Evolutionary conservation across 1,139 yeast genomes (phyloP).

Genomic region (Blastobotrys malaysiensis): DNA sequence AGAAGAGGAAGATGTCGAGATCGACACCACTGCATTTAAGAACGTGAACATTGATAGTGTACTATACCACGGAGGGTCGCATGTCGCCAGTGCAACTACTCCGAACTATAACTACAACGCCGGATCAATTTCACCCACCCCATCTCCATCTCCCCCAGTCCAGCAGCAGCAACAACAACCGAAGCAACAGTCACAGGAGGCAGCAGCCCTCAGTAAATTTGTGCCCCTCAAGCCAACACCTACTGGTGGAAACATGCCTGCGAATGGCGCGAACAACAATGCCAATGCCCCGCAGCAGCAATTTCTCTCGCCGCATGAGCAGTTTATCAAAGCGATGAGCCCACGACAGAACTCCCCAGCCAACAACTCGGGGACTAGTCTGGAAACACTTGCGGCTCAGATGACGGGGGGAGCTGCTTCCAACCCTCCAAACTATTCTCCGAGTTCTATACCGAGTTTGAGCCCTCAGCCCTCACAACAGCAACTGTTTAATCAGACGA

Average conservation of each 20-base stretch:
- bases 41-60: conserved; percentile 37
- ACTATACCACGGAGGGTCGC: conserved; percentile 35
- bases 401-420: not conserved
- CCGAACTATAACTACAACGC: conserved; percentile 13
- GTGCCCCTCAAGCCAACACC: conserved; percentile 11
- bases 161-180: conserved; percentile 1
- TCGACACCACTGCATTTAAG: conserved; percentile 32
- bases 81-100: conserved; percentile 25
- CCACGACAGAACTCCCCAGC: conserved; percentile 2
- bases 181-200: not conserved
- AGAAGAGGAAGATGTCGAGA: conserved; percentile 33
- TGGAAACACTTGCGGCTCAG: not conserved
- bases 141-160: conserved; percentile 15
- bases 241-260: not conserved
- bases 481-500: not conserved
- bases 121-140: conserved; percentile 12
- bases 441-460: not conserved
- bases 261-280: not conserved
- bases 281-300: conserved; percentile 1
- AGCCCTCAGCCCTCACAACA: not conserved
- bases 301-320: conserved; percentile 11
- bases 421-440: not conserved
- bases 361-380: not conserved
- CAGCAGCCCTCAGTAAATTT: conserved; percentile 4
- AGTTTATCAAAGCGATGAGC: conserved; percentile 9